Evolutionary conservation across 176 grass and related monocot species (phyloP), one percentile per base, ranked within the genome.

Genomic region (Musa schizocarpa): DNA sequence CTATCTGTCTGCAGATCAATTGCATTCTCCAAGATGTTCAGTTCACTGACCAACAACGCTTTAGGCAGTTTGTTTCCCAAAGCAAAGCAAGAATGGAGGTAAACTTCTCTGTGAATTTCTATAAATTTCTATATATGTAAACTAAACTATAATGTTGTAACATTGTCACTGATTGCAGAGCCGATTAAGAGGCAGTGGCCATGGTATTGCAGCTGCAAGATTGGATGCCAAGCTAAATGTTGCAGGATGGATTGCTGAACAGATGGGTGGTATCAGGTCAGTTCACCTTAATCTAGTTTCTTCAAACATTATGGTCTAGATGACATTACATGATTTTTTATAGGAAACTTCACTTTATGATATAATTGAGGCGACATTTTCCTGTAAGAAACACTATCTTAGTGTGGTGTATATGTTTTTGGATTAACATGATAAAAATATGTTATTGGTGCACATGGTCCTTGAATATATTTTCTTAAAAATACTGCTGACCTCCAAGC

Each of bases 31-130:
- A 99, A 80, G 90, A 99, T 76, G 95, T 99, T 81, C 95, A 99
- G 72, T 99, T 94, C 72, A 99, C 88, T 69, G 90, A 99, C 75
- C 90, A 91, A 53, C 90, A 91, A 68, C 87, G 95, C 53, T 99
- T 99, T 84, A 99, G 89, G 78, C 95, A 99, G 78, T 99, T 99
- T 86, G 95, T 99, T 91, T 94, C 78, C 69, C 95, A 94, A 86
- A 99, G 95, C 84, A 94, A 87, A 94, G 86, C 95, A 73, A 88
- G 88, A 83, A 94, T 92, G 95, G 95, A 99, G 95, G 95, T 99
- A 93, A 51, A 54, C 74, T 74, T 73, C 62, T 75, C 79, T 19
- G 16, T 56, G 83, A 65, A 20, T 34, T 50, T 72, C 16, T 63
- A 43, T 23, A 29, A 65, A 20, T 34, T 50, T 72, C 16, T 63